Evolutionary conservation across 805 yeast species (phyloP), one percentile per base, ranked within the genome.

Genomic region (Candida andamanensis): DNA sequence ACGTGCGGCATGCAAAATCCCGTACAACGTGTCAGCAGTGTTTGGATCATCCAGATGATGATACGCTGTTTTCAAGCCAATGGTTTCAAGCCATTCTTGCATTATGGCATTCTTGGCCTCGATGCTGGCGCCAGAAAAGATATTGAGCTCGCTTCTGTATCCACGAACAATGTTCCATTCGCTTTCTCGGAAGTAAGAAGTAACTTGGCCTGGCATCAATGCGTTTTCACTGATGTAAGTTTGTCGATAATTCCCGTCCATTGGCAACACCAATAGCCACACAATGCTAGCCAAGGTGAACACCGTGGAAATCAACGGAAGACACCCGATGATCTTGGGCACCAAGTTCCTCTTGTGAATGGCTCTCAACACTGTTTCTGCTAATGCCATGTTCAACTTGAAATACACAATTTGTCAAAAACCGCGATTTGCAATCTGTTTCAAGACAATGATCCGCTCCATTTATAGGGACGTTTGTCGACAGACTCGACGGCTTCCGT

Each of bases 201-300:
- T 80, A 2, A 92, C 97, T 54, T 92, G 97, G 0, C 95, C 89
- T 6, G 99, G 97, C 85, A 92, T 79, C 54, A 92, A 65, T 19
- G 99, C 99, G 58, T 92, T 92, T 52, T 92, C 99, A 6, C 95
- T 82, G 9, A 89, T 82, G 54, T 92, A 92, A 2, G 96, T 86
- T 41, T 68, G 59, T 34, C 97, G 67, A 54, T 64, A 85, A 50
- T 85, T 85, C 14, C 96, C 97, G 12, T 82, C 82, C 45, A 77
- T 40, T 0, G 97, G 96, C 30, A 87, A 62, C 15, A 70, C 57
- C 10, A 72, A 52, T n/a, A 92, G 60, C 68, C 70, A 64, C 2
- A 46, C 40, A 5, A 60, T 36, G 33, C 64, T 53, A 21, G 55
- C 42, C n/a, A 60, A n/a, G 0, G 68, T 60, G 25, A 63, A 42